Percentiles rank a stretch among this genome's conserved stretches.
phyloP scores from a whole-genome alignment of 2,329 filamentous ascomycete species.

The Aspergillus pseudoviridinutans region DNA sequence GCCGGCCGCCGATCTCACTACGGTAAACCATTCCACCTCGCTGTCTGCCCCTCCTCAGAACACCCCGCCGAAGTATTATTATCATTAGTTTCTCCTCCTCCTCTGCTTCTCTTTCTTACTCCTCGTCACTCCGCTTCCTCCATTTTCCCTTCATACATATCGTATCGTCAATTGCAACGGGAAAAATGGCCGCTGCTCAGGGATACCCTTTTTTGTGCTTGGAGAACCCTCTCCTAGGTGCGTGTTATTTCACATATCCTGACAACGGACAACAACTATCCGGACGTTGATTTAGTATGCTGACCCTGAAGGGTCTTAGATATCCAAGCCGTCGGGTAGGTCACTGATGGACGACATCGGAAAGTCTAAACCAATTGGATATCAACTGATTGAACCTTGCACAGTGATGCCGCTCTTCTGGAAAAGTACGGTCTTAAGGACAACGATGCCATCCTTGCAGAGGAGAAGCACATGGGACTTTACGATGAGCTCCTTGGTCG shows the following conservation, averaged over 20 bases:
- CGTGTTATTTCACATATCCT: slow-evolving; percentile 10
- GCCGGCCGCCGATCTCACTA: not conserved
- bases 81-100: slow-evolving; percentile 3
- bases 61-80: not conserved
- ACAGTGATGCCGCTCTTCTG: slow-evolving; percentile 75
- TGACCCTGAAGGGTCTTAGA: slow-evolving; percentile 50
- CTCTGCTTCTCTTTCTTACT: slow-evolving; percentile 8
- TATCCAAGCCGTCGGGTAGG: slow-evolving; percentile 76
- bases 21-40: not conserved
- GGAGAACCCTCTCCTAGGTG: slow-evolving; percentile 95
- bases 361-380: not conserved
- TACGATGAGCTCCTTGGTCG: slow-evolving; percentile 93
- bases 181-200: slow-evolving; percentile 66
- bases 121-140: not conserved
- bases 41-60: slow-evolving; percentile 1
- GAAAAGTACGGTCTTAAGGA: slow-evolving; percentile 90
- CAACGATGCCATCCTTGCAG: slow-evolving; percentile 96
- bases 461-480: slow-evolving; percentile 81
- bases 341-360: slow-evolving; percentile 8
- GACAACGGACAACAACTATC: not conserved
- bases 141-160: slow-evolving; percentile 4
- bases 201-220: slow-evolving; percentile 87
- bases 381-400: slow-evolving; percentile 1
- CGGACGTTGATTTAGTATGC: slow-evolving; percentile 7
- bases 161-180: slow-evolving; percentile 6